These are phyloP conservation scores for Malassezia arunalokei DNA, from an alignment of 1,284 basidiomycete genomes.

Conservation along the genomic window DNA sequence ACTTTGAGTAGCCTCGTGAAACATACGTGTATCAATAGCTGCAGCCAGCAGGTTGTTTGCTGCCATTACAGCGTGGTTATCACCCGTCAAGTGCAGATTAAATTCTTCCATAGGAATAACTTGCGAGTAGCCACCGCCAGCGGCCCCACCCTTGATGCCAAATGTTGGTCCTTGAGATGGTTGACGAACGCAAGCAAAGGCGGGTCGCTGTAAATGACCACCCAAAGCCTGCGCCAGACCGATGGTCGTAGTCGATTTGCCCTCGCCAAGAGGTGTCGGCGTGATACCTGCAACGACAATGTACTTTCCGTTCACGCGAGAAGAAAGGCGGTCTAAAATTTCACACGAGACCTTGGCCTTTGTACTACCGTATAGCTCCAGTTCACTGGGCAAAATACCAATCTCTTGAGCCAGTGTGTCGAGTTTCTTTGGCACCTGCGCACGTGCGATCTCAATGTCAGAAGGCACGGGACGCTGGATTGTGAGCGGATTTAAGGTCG, in stretches of 20 bases:
- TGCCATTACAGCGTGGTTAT: slow-evolving; percentile 94
- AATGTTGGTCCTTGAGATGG: slow-evolving; percentile 98
- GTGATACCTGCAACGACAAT: slow-evolving; percentile 95
- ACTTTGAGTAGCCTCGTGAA: slow-evolving; percentile 90
- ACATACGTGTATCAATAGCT: slow-evolving; percentile 90
- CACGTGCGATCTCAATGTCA: slow-evolving; percentile 91
- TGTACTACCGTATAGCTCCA: slow-evolving; percentile 88
- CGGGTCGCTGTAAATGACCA: slow-evolving; percentile 78
- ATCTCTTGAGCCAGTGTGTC: slow-evolving; percentile 74
- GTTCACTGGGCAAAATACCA: slow-evolving; percentile 70
- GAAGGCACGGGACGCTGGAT: slow-evolving; percentile 62
- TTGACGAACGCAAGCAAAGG: slow-evolving; percentile 97
- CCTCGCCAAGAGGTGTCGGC: slow-evolving; percentile 92
- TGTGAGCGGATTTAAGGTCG: slow-evolving; percentile 68
- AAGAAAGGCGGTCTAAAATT: slow-evolving; percentile 69
- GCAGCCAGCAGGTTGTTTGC: slow-evolving; percentile 95
- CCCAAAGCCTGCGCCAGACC: slow-evolving; percentile 93
- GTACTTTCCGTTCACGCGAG: slow-evolving; percentile 89
- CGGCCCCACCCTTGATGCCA: slow-evolving; percentile 97
- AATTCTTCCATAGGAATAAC: slow-evolving; percentile 99
- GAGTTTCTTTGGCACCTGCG: slow-evolving; percentile 84
- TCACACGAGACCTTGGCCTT: slow-evolving; percentile 94
- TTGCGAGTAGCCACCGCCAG: slow-evolving; percentile 95
- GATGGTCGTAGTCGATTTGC: slow-evolving; percentile 97
- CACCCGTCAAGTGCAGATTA: slow-evolving; percentile 89